phyloP scores from a whole-genome alignment of 2,329 filamentous ascomycete genomes.

The Fusarium succisae region DNA sequence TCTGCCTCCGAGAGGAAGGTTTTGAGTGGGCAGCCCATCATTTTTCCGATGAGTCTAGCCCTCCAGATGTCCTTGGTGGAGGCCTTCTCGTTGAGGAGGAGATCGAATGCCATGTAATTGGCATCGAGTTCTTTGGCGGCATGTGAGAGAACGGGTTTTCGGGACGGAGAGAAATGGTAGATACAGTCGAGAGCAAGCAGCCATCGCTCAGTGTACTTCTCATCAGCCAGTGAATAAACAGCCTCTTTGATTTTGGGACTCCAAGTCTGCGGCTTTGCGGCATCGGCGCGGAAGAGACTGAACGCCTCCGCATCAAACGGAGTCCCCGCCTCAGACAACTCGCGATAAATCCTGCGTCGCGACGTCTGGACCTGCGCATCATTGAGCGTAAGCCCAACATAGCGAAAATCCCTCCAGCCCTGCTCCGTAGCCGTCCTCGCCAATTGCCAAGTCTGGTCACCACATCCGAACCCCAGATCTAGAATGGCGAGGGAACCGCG shows the following conservation, averaged over 20 bases:
- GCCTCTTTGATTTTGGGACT: constrained; percentile 32
- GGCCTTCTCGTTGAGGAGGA: constrained; percentile 52
- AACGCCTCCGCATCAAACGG: constrained; percentile 35
- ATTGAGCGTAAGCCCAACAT: constrained; percentile 64
- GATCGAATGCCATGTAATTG: constrained; percentile 64
- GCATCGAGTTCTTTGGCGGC: constrained; percentile 54
- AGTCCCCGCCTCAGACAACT: constrained; percentile 20
- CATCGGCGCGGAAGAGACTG: constrained; percentile 59
- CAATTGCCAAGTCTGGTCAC: constrained; percentile 63
- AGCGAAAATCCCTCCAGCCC: constrained; percentile 49
- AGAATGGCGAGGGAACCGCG: constrained; percentile 50
- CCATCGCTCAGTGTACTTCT: constrained; percentile 52
- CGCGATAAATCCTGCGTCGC: constrained; percentile 43
- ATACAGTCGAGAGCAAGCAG: constrained; percentile 65
- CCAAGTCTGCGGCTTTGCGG: constrained; percentile 58
- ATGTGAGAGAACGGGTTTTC: constrained; percentile 56
- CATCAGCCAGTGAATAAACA: constrained; percentile 41
- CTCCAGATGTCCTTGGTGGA: constrained; percentile 43
- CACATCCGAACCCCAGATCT: constrained; percentile 68
- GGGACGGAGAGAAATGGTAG: constrained; percentile 65
- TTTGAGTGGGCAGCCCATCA: constrained; percentile 58
- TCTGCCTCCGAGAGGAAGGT: constrained; percentile 58
- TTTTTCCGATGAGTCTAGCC: constrained; percentile 54
- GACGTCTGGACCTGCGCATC: constrained; percentile 53
- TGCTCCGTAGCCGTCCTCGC: constrained; percentile 41